Conservation (phyloP, 1,139 yeast genomes). For the Debaryomyces udenii region DNA sequence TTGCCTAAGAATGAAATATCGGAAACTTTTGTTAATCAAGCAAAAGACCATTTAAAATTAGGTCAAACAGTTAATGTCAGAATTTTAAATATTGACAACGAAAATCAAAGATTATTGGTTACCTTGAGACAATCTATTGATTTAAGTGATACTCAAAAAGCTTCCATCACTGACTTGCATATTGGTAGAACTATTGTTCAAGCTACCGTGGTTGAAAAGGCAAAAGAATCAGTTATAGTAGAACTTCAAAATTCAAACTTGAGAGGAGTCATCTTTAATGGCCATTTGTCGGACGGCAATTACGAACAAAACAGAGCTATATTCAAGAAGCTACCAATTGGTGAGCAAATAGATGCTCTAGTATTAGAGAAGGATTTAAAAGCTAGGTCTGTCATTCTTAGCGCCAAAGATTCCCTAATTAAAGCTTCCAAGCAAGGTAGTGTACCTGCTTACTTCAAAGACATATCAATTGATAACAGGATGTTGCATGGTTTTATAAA, state of each 20-base stretch:
- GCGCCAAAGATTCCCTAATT: slow-evolving; percentile 70
- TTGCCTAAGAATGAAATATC: slow-evolving; percentile 87
- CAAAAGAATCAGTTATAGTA: slow-evolving; percentile 70
- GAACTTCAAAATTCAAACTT: slow-evolving; percentile 59
- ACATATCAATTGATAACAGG: slow-evolving; percentile 54
- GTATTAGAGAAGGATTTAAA: slow-evolving; percentile 70
- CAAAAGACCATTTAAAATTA: slow-evolving; percentile 74
- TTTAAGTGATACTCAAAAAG: slow-evolving; percentile 51
- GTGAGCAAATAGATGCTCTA: slow-evolving; percentile 60
- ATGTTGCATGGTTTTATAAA: slow-evolving; percentile 72
- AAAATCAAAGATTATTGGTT: slow-evolving; percentile 61
- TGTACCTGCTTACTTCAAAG: slow-evolving; percentile 63
- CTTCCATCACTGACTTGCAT: slow-evolving; percentile 49
- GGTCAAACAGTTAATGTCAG: slow-evolving; percentile 87
- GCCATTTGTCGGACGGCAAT: slow-evolving; percentile 78
- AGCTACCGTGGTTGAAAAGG: slow-evolving; percentile 73
- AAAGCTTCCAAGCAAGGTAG: slow-evolving; percentile 57
- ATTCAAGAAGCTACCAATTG: slow-evolving; percentile 60
- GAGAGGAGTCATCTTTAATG: slow-evolving; percentile 72
- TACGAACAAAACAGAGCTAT: slow-evolving; percentile 70
- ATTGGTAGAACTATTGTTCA: slow-evolving; percentile 66
- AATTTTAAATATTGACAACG: slow-evolving; percentile 59
- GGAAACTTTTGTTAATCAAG: slow-evolving; percentile 79
- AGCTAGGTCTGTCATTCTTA: slow-evolving; percentile 60
- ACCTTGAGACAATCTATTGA: slow-evolving; percentile 71